These are phyloP conservation scores for Chlamydomonas sphaeroides DNA, from an alignment of 139 green algal genomes.

Conservation along the genomic window DNA sequence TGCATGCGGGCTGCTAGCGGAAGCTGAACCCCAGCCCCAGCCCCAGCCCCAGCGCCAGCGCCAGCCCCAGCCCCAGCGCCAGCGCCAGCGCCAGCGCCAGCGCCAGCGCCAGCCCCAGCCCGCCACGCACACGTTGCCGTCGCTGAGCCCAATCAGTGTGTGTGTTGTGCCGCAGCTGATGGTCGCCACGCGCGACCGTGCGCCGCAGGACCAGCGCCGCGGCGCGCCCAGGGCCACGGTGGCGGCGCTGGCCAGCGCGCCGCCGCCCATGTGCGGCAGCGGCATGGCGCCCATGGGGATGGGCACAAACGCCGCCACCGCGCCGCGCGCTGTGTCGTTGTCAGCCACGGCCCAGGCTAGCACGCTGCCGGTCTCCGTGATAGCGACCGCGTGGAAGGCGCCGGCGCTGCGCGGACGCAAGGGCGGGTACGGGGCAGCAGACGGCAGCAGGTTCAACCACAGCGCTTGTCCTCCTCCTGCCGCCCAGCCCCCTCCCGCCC, in stretches of 20 bases:
- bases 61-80: no score
- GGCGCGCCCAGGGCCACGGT: neutral
- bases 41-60: no score
- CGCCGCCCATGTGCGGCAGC: neutral
- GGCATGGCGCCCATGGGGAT: neutral
- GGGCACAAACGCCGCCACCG: neutral
- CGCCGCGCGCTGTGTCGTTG: neutral
- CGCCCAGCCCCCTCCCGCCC: no score
- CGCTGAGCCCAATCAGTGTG: neutral
- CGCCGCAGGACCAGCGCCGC: neutral
- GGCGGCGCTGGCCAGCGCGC: neutral
- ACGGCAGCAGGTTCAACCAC: no score
- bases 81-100: no score
- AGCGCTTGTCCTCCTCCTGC: no score
- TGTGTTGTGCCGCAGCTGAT: neutral
- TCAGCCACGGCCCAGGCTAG: neutral
- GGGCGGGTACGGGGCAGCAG: no score
- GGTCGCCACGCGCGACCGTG: neutral
- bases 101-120: no score
- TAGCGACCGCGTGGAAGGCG: neutral
- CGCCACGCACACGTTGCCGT: neutral
- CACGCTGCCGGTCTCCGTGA: neutral
- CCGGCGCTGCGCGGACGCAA: no score
- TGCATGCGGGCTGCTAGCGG: no score
- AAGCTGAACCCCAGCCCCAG: no score